Conservation (phyloP, 805 yeast species). For the Hanseniaspora osmophila region DNA sequence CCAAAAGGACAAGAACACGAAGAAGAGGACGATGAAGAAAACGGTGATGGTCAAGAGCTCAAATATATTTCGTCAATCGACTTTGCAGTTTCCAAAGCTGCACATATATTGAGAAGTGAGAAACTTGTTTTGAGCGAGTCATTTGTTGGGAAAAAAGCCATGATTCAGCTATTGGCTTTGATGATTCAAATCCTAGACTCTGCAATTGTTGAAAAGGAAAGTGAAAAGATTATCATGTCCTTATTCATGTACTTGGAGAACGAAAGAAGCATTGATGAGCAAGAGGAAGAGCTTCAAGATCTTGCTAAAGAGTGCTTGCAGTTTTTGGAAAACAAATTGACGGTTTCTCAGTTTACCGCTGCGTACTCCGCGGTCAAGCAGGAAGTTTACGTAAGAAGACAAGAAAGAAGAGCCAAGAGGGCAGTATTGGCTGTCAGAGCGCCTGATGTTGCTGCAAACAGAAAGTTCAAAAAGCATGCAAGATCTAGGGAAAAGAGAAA, state of each 20-base stretch:
- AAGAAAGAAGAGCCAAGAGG: conserved; percentile 61
- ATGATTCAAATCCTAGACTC: conserved; percentile 34
- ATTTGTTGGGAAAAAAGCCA: conserved; percentile 45
- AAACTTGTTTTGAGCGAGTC: conserved; percentile 35
- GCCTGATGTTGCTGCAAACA: conserved; percentile 71
- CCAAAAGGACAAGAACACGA: conserved; percentile 12
- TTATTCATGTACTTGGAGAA: conserved; percentile 35
- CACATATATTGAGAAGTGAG: conserved; percentile 55
- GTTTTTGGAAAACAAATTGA: conserved; percentile 52
- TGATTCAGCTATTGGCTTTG: conserved; percentile 60
- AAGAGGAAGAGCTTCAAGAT: conserved; percentile 36
- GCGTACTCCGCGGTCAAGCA: conserved; percentile 52
- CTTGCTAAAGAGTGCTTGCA: conserved; percentile 53
- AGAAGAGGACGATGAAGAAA: conserved; percentile 8
- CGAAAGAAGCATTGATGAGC: conserved; percentile 23
- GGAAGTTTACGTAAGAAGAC: conserved; percentile 44
- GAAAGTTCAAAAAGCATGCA: conserved; percentile 64
- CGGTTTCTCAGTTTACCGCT: conserved; percentile 52
- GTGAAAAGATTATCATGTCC: conserved; percentile 41
- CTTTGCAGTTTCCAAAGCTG: conserved; percentile 39
- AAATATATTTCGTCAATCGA: conserved; percentile 17
- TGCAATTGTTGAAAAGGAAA: conserved; percentile 27
- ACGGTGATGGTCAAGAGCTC: no score
- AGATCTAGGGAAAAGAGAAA: conserved; percentile 66
- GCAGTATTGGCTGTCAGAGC: conserved; percentile 62